Conservation (phyloP, 2,329 filamentous ascomycete genomes). For the Exophiala viscosa region DNA sequence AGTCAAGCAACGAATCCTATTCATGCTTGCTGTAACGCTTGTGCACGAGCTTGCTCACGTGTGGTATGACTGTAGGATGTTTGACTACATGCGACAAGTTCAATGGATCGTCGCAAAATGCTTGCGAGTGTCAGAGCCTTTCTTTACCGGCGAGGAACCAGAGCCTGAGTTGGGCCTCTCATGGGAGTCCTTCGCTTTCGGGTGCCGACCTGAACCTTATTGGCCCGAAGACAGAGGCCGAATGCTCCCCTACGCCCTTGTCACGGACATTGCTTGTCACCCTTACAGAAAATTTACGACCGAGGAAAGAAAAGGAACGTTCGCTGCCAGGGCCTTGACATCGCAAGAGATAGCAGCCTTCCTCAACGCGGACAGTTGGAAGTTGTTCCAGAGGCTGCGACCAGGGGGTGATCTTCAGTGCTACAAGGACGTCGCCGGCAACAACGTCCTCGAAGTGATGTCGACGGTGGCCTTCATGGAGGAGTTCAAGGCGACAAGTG, state of each 20-base stretch:
- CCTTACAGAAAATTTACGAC: background rate
- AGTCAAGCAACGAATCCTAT: background rate
- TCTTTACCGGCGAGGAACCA: background rate
- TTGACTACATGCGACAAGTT: no score
- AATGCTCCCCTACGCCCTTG: background rate
- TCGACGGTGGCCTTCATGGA: background rate
- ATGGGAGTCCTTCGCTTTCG: background rate
- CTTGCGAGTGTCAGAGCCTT: background rate
- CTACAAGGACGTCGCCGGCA: background rate
- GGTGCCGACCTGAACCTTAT: background rate
- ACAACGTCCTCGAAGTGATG: background rate
- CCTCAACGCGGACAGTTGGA: background rate
- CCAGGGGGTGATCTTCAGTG: background rate
- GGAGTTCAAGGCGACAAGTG: background rate
- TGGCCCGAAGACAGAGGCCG: background rate
- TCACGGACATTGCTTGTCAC: background rate
- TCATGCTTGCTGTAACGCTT: conserved; percentile 7
- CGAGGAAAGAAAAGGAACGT: background rate
- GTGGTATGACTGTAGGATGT: background rate
- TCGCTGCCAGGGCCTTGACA: background rate
- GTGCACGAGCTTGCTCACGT: conserved; percentile 6
- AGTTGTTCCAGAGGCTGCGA: background rate
- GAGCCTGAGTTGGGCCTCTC: background rate
- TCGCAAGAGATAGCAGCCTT: background rate
- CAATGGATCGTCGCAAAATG: no score